Base-by-base conservation (phyloP, 768 basidiomycete species). In the Boletus sp. region DNA sequence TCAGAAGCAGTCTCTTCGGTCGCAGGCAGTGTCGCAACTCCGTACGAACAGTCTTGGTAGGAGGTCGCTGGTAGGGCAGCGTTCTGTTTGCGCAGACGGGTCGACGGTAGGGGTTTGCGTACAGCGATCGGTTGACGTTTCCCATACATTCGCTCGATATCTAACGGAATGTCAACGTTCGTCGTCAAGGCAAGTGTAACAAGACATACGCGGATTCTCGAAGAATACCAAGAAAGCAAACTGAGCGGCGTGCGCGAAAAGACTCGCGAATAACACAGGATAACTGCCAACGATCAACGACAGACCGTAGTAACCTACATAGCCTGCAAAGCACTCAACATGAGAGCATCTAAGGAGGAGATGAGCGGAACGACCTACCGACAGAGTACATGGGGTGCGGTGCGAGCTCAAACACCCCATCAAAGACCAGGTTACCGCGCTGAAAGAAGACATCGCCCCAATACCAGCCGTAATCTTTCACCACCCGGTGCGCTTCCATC, bases 381-480 rank as follows among this genome's bases (percentile, higher is more conserved):
- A 94, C 91, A 29, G 92, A 95, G 72, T 98, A 98, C 96, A 98
- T 98, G 0, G 96, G 90, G 67, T 93, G 92, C 2, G 91, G 90
- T 5, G 92, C 89, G 40, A 94, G 78, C 69, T 98, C 96, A 63
- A 98, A 99, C 17, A 99, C 96, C 15, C 97, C 97, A 69, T 99
- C 96, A 66, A 99, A 99, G 3, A 98, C 89, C 14, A 98, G 80
- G 42, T 89, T 87, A 42, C 92, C 92, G n/a, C 91, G 87, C 71
- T 92, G 90, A 77, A 94, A 93, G 76, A 94, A 94, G 55, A 86
- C 86, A 63, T 94, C 92, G 10, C 92, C 94, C 93, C 93, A 94
- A 71, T 94, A 98, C 94, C 94, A 98, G 15, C 94, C 95, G 63
- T 96, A 98, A 67, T 98, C 96, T 65, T 97, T 98, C 58, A 98